These are phyloP conservation scores for Candida labiduridarum DNA, from an alignment of 1,139 yeast species.

Conservation along the genomic window DNA sequence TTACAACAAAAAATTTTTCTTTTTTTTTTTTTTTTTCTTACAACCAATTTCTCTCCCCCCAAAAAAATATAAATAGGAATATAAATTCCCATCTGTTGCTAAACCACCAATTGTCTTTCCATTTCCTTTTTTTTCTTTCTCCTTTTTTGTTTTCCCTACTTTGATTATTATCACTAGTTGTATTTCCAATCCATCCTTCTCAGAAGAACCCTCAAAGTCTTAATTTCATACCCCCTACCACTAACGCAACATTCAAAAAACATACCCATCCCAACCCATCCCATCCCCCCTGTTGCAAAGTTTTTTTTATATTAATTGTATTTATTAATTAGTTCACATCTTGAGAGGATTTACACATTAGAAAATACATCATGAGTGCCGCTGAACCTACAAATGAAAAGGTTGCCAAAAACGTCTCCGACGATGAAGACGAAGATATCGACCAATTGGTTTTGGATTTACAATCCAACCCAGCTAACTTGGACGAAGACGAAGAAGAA, in stretches of 20 bases:
- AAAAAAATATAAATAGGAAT: not conserved
- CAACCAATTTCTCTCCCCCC: not conserved
- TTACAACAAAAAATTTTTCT: not conserved
- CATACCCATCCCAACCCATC: not conserved
- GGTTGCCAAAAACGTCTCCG: constrained; percentile 52
- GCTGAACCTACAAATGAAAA: constrained; percentile 54
- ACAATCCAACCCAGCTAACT: constrained; percentile 72
- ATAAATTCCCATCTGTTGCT: not conserved
- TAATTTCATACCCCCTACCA: not conserved
- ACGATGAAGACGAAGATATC: constrained; percentile 80
- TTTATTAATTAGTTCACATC: not conserved
- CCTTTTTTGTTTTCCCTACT: constrained; percentile 6
- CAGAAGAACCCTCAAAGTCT: constrained; percentile 1
- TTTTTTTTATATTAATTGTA: not conserved
- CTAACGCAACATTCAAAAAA: not conserved
- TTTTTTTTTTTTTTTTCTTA: not conserved
- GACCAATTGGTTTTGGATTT: constrained; percentile 87
- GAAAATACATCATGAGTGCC: constrained; percentile 37
- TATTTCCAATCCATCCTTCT: constrained; percentile 1
- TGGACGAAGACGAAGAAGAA: constrained; percentile 44
- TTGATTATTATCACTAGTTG: constrained; percentile 3
- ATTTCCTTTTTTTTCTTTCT: constrained; percentile 8
- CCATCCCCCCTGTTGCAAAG: not conserved
- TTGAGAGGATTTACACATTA: not conserved
- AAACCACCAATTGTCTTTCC: constrained; percentile 1